These are phyloP conservation scores for Rubroboletus satanas DNA, from an alignment of 768 basidiomycete genomes.

Conservation along the genomic window DNA sequence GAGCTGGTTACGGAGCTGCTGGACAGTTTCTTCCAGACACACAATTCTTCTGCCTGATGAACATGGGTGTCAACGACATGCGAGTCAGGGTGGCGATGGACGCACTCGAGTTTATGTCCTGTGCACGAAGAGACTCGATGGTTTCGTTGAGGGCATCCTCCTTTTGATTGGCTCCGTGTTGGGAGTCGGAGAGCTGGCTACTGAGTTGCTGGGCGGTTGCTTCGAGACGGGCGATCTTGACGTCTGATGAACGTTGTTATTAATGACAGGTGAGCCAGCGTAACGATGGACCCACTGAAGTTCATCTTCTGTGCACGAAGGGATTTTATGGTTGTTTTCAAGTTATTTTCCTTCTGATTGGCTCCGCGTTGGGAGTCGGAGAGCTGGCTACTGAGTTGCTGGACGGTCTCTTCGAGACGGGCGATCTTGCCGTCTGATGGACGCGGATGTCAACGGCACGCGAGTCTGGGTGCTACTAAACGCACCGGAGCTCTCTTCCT, in stretches of 20 bases:
- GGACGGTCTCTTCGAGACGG: neutral
- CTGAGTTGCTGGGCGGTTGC: no score
- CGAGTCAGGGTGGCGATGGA: neutral
- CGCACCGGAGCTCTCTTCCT: neutral
- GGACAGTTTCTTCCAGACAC: neutral
- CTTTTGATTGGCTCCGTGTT: no score
- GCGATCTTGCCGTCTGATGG: neutral
- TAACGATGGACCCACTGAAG: no score
- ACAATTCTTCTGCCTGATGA: neutral
- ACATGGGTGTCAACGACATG: neutral
- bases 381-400: neutral
- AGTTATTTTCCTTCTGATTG: no score
- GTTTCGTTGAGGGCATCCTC: no score
- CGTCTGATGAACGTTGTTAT: no score
- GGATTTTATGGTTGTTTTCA: no score
- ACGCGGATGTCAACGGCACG: neutral
- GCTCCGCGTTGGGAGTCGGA: neutral
- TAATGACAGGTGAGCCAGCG: no score
- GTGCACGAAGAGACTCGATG: no score
- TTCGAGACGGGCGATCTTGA: no score
- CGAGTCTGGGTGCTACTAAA: neutral
- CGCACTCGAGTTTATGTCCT: neutral
- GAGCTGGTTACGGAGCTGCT: neutral
- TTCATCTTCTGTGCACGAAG: no score
- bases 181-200: no score